Evolutionary conservation across 2,329 filamentous ascomycete genomes (phyloP).

Genomic region (Colletotrichum godetiae): DNA sequence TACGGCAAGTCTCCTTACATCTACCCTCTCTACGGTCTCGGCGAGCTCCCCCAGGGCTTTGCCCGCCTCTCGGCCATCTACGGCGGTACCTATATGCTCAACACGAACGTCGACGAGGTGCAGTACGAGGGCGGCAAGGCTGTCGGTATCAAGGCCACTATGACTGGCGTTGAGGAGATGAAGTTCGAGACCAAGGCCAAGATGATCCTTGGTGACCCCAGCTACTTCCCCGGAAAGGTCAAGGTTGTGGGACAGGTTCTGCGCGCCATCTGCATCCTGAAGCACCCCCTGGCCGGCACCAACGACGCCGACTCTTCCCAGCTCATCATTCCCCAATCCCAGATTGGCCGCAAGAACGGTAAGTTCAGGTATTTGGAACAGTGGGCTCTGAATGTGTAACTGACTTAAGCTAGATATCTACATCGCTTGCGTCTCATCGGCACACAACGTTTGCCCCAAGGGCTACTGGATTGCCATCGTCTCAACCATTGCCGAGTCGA

Average conservation of each 20-base stretch:
- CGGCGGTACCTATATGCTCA: constrained; percentile 99
- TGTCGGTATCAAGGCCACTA: constrained; percentile 96
- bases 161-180: constrained; percentile 91
- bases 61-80: constrained; percentile 98
- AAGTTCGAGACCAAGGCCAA: constrained; percentile 96
- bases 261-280: constrained; percentile 97
- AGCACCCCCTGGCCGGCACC: constrained; percentile 92
- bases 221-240: constrained; percentile 93
- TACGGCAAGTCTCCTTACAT: constrained; percentile 99
- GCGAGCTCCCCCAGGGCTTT: constrained; percentile 97
- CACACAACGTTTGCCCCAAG: constrained; percentile 98
- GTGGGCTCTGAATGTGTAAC: constrained; percentile 2
- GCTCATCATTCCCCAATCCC: constrained; percentile 97
- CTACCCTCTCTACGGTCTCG: constrained; percentile 97
- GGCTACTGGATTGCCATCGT: constrained; percentile 99
- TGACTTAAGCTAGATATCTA: constrained; percentile 80
- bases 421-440: constrained; percentile 93
- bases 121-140: constrained; percentile 87
- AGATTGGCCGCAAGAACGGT: constrained; percentile 97
- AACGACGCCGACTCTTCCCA: constrained; percentile 90
- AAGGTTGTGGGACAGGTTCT: constrained; percentile 90
- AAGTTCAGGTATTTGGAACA: constrained; percentile 43
- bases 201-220: constrained; percentile 95
- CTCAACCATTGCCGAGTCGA: constrained; percentile 93
- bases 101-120: constrained; percentile 92